These are phyloP conservation scores for Aspergillus thermomutatus DNA, from an alignment of 2,329 filamentous ascomycete species.

Conservation along the genomic window DNA sequence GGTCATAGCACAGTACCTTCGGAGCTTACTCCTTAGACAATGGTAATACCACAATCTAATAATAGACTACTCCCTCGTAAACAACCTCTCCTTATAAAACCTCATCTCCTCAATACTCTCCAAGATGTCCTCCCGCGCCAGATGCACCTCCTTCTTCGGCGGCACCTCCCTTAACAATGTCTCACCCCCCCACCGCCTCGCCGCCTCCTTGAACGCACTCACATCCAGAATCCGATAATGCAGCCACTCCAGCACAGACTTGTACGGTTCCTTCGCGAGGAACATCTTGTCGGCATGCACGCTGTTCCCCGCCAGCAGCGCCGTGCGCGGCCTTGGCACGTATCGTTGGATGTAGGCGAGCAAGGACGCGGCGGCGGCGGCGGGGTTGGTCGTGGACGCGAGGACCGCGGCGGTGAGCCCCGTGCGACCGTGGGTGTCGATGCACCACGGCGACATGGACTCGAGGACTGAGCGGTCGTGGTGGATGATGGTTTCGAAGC, in stretches of 20 bases:
- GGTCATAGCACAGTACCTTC: background rate
- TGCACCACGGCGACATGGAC: constrained; percentile 88
- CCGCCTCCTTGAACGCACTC: constrained; percentile 87
- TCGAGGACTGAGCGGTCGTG: constrained; percentile 67
- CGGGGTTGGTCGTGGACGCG: constrained; percentile 67
- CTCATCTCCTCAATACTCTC: constrained; percentile 92
- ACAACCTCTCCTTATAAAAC: constrained; percentile 74
- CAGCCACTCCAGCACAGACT: constrained; percentile 68
- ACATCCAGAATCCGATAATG: constrained; percentile 92
- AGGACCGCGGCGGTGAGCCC: constrained; percentile 77
- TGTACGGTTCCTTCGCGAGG: constrained; percentile 70
- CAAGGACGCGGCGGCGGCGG: constrained; percentile 68
- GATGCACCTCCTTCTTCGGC: constrained; percentile 71
- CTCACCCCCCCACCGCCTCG: constrained; percentile 71
- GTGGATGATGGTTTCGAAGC: constrained; percentile 78
- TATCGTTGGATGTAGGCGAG: constrained; percentile 73
- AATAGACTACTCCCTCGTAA: constrained; percentile 36
- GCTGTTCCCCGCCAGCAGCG: constrained; percentile 83
- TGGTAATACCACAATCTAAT: background rate
- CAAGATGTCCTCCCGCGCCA: constrained; percentile 83
- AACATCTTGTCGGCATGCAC: constrained; percentile 89
- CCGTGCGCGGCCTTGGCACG: constrained; percentile 64
- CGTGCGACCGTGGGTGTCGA: constrained; percentile 70
- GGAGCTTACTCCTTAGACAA: no score
- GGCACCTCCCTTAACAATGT: constrained; percentile 62